A percentile compares a stretch with the other conserved stretches of the same genome.
Conservation (phyloP, 805 yeast species). For the Cyberlindnera bimundalis region DNA sequence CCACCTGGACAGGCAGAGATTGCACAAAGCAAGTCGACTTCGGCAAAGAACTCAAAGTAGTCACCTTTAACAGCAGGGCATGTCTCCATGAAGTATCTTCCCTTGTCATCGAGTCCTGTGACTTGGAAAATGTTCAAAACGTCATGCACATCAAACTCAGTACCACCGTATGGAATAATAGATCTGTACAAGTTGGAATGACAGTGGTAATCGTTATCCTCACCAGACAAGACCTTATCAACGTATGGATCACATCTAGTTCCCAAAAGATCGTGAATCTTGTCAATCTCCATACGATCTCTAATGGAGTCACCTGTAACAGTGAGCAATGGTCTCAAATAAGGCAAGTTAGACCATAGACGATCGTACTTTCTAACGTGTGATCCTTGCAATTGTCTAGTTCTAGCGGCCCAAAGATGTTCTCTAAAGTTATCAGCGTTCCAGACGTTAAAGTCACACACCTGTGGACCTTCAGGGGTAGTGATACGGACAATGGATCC, state of each 20-base stretch:
- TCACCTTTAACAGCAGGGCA: conserved; percentile 60
- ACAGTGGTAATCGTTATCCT: conserved; percentile 63
- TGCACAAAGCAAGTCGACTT: conserved; percentile 60
- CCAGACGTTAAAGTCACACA: conserved; percentile 68
- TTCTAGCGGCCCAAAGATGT: conserved; percentile 66
- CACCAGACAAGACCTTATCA: conserved; percentile 59
- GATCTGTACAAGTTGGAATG: conserved; percentile 63
- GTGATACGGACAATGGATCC: conserved; percentile 56
- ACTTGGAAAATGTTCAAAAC: conserved; percentile 68
- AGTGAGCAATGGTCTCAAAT: conserved; percentile 58
- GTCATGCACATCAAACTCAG: conserved; percentile 66
- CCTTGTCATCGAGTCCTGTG: conserved; percentile 61
- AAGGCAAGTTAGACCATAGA: conserved; percentile 66
- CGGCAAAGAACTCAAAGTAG: conserved; percentile 65
- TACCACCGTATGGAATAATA: conserved; percentile 55
- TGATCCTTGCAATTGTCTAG: conserved; percentile 60
- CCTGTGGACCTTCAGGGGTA: conserved; percentile 70
- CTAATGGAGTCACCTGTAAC: conserved; percentile 60
- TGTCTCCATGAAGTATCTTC: conserved; percentile 68
- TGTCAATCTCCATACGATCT: conserved; percentile 58
- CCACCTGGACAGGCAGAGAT: conserved; percentile 71
- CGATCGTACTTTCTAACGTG: conserved; percentile 61
- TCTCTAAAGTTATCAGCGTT: conserved; percentile 58
- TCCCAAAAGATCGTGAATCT: conserved; percentile 63
- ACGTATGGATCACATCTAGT: conserved; percentile 71